Evolutionary conservation across 2,329 filamentous ascomycete genomes (phyloP).

Genomic region (Scolecobasidium constrictum): DNA sequence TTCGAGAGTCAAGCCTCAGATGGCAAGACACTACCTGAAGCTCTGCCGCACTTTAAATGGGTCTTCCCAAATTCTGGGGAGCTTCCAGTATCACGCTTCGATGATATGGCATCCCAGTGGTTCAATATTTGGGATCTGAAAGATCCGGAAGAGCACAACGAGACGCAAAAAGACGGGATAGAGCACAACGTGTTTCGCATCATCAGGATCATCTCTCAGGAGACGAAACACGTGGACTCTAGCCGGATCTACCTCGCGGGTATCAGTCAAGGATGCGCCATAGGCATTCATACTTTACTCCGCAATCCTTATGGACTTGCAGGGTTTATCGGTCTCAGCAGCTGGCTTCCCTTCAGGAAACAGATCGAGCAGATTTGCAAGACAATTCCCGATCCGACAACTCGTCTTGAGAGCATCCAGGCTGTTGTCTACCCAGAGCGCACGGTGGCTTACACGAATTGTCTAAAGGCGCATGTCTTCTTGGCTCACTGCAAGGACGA

Average conservation of each 20-base stretch:
- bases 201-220: slow-evolving; percentile 14
- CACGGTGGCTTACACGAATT: background rate
- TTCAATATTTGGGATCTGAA: slow-evolving; percentile 25
- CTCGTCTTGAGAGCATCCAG: no score
- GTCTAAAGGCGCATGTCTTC: slow-evolving; percentile 13
- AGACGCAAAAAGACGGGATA: slow-evolving; percentile 15
- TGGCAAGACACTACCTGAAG: slow-evolving; percentile 18
- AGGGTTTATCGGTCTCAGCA: slow-evolving; percentile 13
- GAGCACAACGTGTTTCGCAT: slow-evolving; percentile 14
- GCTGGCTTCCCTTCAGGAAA: slow-evolving; percentile 13
- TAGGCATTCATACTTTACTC: slow-evolving; percentile 12
- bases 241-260: slow-evolving; percentile 12
- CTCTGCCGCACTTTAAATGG: slow-evolving; percentile 25
- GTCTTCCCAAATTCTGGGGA: slow-evolving; percentile 23
- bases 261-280: slow-evolving; percentile 14
- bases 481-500: slow-evolving; percentile 14
- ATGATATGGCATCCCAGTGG: slow-evolving; percentile 24
- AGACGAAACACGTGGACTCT: slow-evolving; percentile 13
- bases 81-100: slow-evolving; percentile 16
- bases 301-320: slow-evolving; percentile 6
- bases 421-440: no score
- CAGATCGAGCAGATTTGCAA: background rate
- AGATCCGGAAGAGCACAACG: slow-evolving; percentile 16
- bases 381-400: no score
- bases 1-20: slow-evolving; percentile 23